Evolutionary conservation across 345 rosid genomes (phyloP).

Genomic region (Gossypium sturtianum): DNA sequence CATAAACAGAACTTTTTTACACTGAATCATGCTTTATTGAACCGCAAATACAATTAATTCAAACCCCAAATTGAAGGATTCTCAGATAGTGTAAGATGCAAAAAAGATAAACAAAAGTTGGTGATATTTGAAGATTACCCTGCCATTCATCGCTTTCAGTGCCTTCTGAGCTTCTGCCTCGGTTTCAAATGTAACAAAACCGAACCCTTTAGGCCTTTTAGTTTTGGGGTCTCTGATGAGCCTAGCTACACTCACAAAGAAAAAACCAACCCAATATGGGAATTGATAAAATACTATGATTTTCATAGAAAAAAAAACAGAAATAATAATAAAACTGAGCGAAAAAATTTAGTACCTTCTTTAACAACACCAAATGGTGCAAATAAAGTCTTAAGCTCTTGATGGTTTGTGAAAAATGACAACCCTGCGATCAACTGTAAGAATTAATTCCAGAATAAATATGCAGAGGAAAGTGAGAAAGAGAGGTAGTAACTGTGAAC

Average conservation of each 20-base stretch:
- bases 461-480: not conserved
- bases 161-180: slow-evolving; percentile 57
- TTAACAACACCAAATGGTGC: slow-evolving; percentile 36
- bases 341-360: slow-evolving; percentile 23
- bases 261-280: not conserved
- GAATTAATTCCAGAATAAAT: not conserved
- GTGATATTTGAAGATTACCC: slow-evolving; percentile 25
- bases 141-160: slow-evolving; percentile 54
- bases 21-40: not conserved
- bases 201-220: slow-evolving; percentile 66
- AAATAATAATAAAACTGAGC: not conserved
- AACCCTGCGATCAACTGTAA: slow-evolving; percentile 23
- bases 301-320: not conserved
- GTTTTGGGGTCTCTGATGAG: slow-evolving; percentile 43
- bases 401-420: slow-evolving; percentile 29
- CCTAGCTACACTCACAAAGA: slow-evolving; percentile 33
- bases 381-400: slow-evolving; percentile 28
- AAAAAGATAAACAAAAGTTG: not conserved
- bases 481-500: slow-evolving; percentile 37
- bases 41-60: not conserved
- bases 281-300: not conserved
- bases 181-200: slow-evolving; percentile 54
- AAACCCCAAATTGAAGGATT: not conserved
- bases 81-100: not conserved
- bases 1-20: not conserved